Evolutionary conservation across 257 asterid genomes (phyloP), one percentile per base, ranked within the genome.

Genomic region (Nicotiana attenuata): DNA sequence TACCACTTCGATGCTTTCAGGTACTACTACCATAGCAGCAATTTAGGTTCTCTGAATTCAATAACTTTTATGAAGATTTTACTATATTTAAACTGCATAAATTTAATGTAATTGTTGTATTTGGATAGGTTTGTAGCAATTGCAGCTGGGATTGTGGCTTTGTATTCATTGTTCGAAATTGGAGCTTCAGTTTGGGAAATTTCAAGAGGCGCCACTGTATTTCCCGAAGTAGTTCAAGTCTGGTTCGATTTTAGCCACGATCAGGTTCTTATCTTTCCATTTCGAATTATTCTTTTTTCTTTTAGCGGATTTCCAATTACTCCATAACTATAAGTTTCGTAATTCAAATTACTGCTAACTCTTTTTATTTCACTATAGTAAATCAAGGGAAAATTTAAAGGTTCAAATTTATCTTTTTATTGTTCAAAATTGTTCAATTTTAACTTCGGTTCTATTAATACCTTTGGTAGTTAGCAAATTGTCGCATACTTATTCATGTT

Each of bases 221-320:
- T 89, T 6, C 89, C 92, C 3, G 92, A 89, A 73, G 64, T 82
- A 28, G 77, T 89, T 4, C 92, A 89, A 78, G 84, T 89, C 47
- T 89, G 92, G 92, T 89, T 89, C 78, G 90, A 89, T 77, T 89
- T 89, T 81, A 64, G 83, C 76, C 92, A 87, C 19, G 92, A 89
- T 60, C 92, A 89, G 92, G 92, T 89, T 20, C 24, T n/a, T 5
- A 63, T 24, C 8, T 67, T 60, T 59, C 80, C 80, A 9, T 45
- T 33, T 68, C 17, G 19, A 38, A 35, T 3, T 38, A 11, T 2
- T 7, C 45, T 38, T 38, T 38, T 38, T 41, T 41, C 13, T 0
- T 41, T 41, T 5, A 5, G 11, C 10, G 50, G 2, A 41, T 41
- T 41, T 41, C 47, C 47, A 41, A 41, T 41, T 8, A 7, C 47